Base-by-base conservation (phyloP, 768 basidiomycete genomes). In the Auricularia cornea region DNA sequence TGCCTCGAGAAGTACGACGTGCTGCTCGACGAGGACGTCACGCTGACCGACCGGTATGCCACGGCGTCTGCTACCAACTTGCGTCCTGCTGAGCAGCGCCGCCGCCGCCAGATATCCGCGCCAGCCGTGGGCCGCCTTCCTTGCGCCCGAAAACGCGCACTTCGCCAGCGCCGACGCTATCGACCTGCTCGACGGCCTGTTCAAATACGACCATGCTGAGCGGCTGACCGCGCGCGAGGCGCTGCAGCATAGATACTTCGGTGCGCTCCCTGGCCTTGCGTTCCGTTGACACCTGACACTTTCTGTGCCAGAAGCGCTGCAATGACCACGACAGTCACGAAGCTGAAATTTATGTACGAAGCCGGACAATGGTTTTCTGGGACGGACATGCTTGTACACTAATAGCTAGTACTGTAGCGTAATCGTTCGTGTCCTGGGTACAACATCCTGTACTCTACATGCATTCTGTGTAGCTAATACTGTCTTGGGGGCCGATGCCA, bases 141-240 rank as follows among this genome's bases (percentile, higher is more conserved):
- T 83, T 65, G 84, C 78, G 44, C 70, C 78, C n/a, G 84, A 85
- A 63, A 86, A 84, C 69, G 83, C 84, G 66, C 72, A 74, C 40
- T 79, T 83, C 62, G 83, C 83, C 63, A 83, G 84, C 14, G 74
- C 80, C 62, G 87, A 88, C 67, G 86, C 83, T 3, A 72, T 87
- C 64, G 86, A 88, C 70, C 80, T 88, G 61, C 73, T 89, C 56
- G 88, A 88, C 68, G 84, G 82, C 70, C 73, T 89, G 61, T 74
- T 88, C 69, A 79, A 80, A 64, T 89, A 88, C 72, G 88, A 89
- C 69, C 88, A 89, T 69, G 82, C 81, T 68, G 84, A 86, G 69
- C 77, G 87, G 66, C 75, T 86, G 40, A 88, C 87, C 16, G 86
- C 87, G 51, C 77, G 78, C 65, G 87, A 89, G 73, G 84, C 84